Evolutionary conservation across 192 early-diverging fungal species (phyloP).

Genomic region (Thamnidium elegans): DNA sequence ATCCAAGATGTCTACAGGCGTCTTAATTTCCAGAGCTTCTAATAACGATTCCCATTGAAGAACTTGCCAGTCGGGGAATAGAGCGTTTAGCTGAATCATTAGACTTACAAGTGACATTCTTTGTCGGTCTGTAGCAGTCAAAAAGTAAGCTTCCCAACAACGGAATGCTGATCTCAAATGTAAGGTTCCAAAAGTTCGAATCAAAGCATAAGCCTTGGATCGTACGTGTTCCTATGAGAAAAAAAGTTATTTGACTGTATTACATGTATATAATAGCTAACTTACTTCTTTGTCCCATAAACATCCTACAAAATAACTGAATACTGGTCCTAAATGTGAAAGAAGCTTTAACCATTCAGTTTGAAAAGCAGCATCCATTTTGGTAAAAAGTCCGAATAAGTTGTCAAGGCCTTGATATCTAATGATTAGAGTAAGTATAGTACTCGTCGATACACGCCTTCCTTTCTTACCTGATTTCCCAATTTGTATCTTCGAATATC

Average conservation of each 20-base stretch:
- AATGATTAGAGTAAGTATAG: background rate
- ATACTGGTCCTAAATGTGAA: slow-evolving; percentile 47
- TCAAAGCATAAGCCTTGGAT: slow-evolving; percentile 46
- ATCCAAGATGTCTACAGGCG: slow-evolving; percentile 22
- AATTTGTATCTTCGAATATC: slow-evolving; percentile 44
- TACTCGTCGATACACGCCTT: background rate
- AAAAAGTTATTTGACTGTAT: background rate
- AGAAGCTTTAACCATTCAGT: slow-evolving; percentile 35
- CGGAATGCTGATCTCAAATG: slow-evolving; percentile 50
- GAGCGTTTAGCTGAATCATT: slow-evolving; percentile 53
- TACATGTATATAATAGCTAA: background rate
- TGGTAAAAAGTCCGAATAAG: slow-evolving; percentile 54
- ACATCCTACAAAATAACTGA: slow-evolving; percentile 52
- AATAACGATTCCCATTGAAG: slow-evolving; percentile 39
- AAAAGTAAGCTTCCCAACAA: slow-evolving; percentile 58
- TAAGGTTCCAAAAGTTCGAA: slow-evolving; percentile 45
- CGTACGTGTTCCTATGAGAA: slow-evolving; percentile 46
- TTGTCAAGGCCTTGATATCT: slow-evolving; percentile 52
- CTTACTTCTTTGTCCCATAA: slow-evolving; percentile 56
- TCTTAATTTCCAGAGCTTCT: slow-evolving; percentile 26
- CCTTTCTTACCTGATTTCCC: slow-evolving; percentile 46
- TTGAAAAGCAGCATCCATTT: slow-evolving; percentile 48
- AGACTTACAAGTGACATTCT: slow-evolving; percentile 40
- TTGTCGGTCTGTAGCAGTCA: slow-evolving; percentile 34
- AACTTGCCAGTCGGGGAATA: slow-evolving; percentile 55